These are phyloP conservation scores for Mortierella sp. DNA, from an alignment of 371 early-diverging fungal genomes.

Conservation along the genomic window DNA sequence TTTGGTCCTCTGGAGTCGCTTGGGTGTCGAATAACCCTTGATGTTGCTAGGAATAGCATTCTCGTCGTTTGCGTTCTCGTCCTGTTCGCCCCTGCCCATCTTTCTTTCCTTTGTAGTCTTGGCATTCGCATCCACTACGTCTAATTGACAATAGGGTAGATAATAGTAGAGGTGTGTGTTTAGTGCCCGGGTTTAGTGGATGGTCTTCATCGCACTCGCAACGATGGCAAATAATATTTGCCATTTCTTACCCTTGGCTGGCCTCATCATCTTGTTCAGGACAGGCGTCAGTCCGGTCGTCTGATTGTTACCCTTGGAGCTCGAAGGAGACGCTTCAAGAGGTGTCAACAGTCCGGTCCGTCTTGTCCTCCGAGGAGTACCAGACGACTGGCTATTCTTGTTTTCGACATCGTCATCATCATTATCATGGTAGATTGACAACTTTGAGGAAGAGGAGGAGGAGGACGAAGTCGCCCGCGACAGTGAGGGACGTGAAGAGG, in stretches of 20 bases:
- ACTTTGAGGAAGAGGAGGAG: conserved; percentile 6
- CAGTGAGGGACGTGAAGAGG: neutral
- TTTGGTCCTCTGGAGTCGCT: conserved; percentile 27
- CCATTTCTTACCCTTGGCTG: conserved; percentile 17
- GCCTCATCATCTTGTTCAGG: conserved; percentile 36
- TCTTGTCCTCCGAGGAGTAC: conserved; percentile 5
- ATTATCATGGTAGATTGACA: neutral
- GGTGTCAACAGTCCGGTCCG: neutral
- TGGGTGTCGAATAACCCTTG: conserved; percentile 33
- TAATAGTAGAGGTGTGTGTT: neutral
- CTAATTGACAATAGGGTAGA: neutral
- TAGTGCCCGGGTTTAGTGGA: neutral
- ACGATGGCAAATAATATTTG: neutral
- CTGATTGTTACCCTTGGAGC: conserved; percentile 15
- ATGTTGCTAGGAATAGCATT: neutral
- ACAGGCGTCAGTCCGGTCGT: conserved; percentile 45
- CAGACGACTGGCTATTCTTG: neutral
- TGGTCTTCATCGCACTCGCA: neutral
- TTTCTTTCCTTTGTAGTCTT: conserved; percentile 15
- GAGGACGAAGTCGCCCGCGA: neutral
- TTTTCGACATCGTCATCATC: neutral
- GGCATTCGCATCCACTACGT: neutral
- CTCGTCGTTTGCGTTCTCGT: conserved; percentile 27
- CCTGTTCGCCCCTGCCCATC: neutral
- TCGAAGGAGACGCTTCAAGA: conserved; percentile 7